Evolutionary conservation across 192 early-diverging fungal species (phyloP).

Genomic region (Coemansia sp.): DNA sequence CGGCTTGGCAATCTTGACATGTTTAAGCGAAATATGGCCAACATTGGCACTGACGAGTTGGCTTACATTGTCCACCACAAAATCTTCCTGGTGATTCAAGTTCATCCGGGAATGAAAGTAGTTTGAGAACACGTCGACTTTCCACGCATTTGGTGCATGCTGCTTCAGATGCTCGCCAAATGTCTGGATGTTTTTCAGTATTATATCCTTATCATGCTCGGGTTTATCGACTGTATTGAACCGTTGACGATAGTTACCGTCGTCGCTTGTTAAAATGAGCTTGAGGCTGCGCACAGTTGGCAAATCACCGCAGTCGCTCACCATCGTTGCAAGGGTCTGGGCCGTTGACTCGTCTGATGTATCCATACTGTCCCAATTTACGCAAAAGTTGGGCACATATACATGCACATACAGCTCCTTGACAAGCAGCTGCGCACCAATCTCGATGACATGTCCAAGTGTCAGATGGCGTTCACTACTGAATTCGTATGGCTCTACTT

Average conservation of each 20-base stretch:
- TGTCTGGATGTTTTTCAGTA: not conserved
- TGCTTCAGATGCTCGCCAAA: not conserved
- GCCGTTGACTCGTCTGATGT: not conserved
- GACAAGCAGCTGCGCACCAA: constrained; percentile 9
- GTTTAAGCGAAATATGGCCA: constrained; percentile 9
- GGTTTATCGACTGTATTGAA: not conserved
- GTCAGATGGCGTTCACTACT: not conserved
- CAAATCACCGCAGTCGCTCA: constrained; percentile 3
- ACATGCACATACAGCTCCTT: constrained; percentile 16
- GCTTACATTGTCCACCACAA: not conserved
- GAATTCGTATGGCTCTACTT: not conserved
- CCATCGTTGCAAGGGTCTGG: not conserved
- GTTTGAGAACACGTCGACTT: not conserved
- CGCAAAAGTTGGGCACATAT: constrained; percentile 1
- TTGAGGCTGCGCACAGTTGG: constrained; percentile 3
- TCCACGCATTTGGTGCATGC: constrained; percentile 8
- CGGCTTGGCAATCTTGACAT: constrained; percentile 1
- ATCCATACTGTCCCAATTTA: not conserved
- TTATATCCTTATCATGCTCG: not conserved
- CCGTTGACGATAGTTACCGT: not conserved
- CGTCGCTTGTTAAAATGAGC: not conserved
- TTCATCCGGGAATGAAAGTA: not conserved
- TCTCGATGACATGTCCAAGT: constrained; percentile 4
- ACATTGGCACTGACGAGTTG: constrained; percentile 1
- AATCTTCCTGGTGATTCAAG: not conserved